Evolutionary conservation across 345 rosid species (phyloP).

Genomic region (Gossypium turneri): DNA sequence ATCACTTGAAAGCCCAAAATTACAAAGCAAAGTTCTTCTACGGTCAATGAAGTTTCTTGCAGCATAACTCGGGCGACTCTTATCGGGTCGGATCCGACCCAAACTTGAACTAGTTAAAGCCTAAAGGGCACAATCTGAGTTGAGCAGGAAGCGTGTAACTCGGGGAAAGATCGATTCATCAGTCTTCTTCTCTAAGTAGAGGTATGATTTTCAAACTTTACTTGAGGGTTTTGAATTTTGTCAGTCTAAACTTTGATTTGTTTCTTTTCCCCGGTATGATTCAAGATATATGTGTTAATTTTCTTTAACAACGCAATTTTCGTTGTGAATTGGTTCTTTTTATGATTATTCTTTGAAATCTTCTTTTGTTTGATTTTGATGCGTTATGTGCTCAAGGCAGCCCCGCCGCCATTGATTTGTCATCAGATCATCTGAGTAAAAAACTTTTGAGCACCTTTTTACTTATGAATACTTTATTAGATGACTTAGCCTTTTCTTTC

Average conservation of each 20-base stretch:
- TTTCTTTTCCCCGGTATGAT: neutral
- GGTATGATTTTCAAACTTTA: neutral
- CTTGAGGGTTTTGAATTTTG: neutral
- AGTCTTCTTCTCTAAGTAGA: neutral
- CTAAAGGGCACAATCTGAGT: neutral
- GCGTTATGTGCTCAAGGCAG: neutral
- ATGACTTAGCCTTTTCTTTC: neutral
- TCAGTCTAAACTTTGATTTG: neutral
- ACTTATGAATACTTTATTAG: neutral
- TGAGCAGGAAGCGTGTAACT: neutral
- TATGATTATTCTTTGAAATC: neutral
- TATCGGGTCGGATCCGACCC: neutral
- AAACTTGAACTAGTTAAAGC: neutral
- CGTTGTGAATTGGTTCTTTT: neutral
- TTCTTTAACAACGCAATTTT: neutral
- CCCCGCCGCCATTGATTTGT: neutral
- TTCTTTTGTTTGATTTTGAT: neutral
- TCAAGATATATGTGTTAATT: neutral
- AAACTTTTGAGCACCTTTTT: neutral
- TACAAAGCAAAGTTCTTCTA: neutral
- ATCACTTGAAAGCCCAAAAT: neutral
- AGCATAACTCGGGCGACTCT: neutral
- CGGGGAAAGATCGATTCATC: neutral
- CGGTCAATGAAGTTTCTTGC: neutral
- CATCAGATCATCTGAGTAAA: neutral